Conservation (phyloP, 495 filamentous ascomycete genomes). For the Tuber calosporum region DNA sequence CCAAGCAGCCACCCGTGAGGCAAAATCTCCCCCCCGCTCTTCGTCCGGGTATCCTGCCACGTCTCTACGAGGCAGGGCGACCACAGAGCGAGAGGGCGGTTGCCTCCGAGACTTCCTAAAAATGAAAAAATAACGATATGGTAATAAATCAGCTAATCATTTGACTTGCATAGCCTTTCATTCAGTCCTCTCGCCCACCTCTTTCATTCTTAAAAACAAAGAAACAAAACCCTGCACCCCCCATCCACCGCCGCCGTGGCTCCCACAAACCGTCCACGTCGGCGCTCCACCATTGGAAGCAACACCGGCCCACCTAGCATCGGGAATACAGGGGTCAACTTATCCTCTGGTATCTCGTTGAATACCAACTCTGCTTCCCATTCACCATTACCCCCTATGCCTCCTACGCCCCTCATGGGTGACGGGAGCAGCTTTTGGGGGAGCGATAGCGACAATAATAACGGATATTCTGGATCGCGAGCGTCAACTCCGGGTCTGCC, state of each 20-base stretch:
- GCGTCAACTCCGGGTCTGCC: slow-evolving; percentile 33
- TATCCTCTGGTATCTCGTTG: slow-evolving; percentile 34
- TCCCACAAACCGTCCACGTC: slow-evolving; percentile 36
- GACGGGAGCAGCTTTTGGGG: slow-evolving; percentile 26
- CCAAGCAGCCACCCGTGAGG: too few species aligned
- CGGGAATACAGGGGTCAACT: slow-evolving; percentile 21
- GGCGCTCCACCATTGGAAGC: slow-evolving; percentile 49
- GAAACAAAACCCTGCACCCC: neutral
- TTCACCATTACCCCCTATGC: slow-evolving; percentile 36
- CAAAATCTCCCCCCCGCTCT: too few species aligned
- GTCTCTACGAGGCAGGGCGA: neutral
- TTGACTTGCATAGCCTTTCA: neutral
- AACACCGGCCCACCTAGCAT: slow-evolving; percentile 47
- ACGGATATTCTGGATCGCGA: slow-evolving; percentile 22
- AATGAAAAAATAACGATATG: neutral
- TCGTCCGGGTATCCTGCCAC: neutral
- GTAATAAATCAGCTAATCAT: neutral
- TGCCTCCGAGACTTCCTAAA: neutral
- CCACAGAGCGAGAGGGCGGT: neutral
- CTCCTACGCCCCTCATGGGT: slow-evolving; percentile 38
- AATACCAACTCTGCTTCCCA: slow-evolving; percentile 30
- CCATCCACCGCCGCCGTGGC: slow-evolving; percentile 35
- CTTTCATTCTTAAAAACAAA: neutral
- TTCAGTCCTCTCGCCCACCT: neutral
- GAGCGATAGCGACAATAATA: slow-evolving; percentile 16